Evolutionary conservation across 352 stramenopile genomes (phyloP), one percentile per base, ranked within the genome.

Genomic region (Lagenidium sp.): DNA sequence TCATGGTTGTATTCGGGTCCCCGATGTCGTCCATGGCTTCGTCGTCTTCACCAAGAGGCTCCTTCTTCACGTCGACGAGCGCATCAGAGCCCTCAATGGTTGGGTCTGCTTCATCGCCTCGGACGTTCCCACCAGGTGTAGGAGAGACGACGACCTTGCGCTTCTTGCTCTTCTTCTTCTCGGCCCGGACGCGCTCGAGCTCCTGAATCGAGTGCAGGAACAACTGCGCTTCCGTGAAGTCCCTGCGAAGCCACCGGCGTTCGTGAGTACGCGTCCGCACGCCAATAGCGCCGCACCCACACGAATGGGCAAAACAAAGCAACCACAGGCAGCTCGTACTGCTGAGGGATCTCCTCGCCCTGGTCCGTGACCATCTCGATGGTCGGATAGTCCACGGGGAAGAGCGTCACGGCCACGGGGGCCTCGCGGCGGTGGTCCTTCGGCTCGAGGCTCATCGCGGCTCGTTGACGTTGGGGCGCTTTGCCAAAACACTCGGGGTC

Each of bases 171-270:
- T 85, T 86, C 40, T 72, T 84, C 16, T 52, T 55, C 47, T 90
- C 70, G 1, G 53, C 35, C 0, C 76, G 76, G 21, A 68, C 60
- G 8, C 68, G 63, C 43, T 92, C 75, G 41, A 94, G 60, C 53
- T 91, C 75, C 35, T 86, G 68, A 48, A 92, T 89, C 53, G 79
- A 75, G 57, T 92, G 78, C 49, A 82, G 44, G 48, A 89, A 94
- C 32, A 89, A 35, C 54, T 94, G 79, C 39, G 72, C 74, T 26
- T 91, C 77, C 16, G 75, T 81, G 38, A 92, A 88, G 31, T 94
- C 79, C 53, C 82, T 94, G 36, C 16, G 36, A 37, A 10, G 24
- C 21, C 38, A 30, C 36, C n/a, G 30, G 29, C 19, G 34, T 44
- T n/a, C n/a, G n/a, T n/a, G n/a, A n/a, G n/a, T n/a, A n/a, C n/a